Evolutionary conservation across 805 yeast genomes (phyloP).

Genomic region (Schwanniomyces yamadae): DNA sequence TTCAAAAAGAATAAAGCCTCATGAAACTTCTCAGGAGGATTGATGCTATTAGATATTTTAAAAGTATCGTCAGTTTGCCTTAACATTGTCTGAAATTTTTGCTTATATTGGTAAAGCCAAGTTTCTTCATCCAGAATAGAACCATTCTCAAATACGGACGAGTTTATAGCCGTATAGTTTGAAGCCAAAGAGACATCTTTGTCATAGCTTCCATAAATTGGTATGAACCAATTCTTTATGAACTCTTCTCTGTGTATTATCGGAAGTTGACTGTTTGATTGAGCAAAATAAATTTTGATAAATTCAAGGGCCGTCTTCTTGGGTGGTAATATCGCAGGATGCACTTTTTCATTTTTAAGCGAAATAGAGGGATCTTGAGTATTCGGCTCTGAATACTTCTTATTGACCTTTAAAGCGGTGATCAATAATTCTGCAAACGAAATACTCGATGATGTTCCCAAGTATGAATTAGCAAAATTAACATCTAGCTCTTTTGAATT

Average conservation of each 20-base stretch:
- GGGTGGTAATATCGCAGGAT: conserved; percentile 61
- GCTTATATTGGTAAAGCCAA: conserved; percentile 47
- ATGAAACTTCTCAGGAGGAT: conserved; percentile 48
- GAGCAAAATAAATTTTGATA: conserved; percentile 66
- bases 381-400: conserved; percentile 14
- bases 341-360: conserved; percentile 17
- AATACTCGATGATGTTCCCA: conserved; percentile 25
- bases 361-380: conserved; percentile 26
- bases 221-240: conserved; percentile 63
- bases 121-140: conserved; percentile 33
- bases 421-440: conserved; percentile 76
- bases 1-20: conserved; percentile 68
- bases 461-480: not conserved
- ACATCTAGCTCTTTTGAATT: not conserved
- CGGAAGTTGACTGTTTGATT: conserved; percentile 82
- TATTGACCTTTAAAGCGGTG: conserved; percentile 66
- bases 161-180: conserved; percentile 48
- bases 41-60: conserved; percentile 34
- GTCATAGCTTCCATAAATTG: conserved; percentile 73
- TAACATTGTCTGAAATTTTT: conserved; percentile 19
- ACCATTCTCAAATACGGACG: conserved; percentile 18
- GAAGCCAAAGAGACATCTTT: conserved; percentile 57
- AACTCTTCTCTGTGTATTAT: conserved; percentile 80
- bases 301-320: conserved; percentile 68
- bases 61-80: conserved; percentile 23